A percentile compares a stretch with the other conserved stretches of the same genome.
phyloP scores from a whole-genome alignment of 2,329 filamentous ascomycete genomes.

The Eutypella sp. region DNA sequence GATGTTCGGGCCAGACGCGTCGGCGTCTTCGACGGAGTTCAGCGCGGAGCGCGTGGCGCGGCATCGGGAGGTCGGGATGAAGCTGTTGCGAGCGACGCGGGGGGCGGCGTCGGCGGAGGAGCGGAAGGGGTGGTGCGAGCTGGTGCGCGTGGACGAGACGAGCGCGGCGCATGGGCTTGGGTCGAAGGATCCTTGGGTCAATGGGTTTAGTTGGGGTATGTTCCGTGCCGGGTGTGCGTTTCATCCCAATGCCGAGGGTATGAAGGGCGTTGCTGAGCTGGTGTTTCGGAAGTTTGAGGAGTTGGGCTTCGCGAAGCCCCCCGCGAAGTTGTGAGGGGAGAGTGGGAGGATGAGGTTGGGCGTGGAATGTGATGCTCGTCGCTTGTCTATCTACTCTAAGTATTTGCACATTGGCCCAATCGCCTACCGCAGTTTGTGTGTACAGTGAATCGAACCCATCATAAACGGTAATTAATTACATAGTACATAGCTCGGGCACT shows the following conservation, averaged over 20 bases:
- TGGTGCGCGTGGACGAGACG: constrained; percentile 17
- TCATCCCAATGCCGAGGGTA: constrained; percentile 25
- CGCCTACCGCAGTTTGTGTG: too few relatives aligned
- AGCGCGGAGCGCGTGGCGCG: constrained; percentile 18
- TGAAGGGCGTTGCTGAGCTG: constrained; percentile 23
- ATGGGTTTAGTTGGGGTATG: constrained; percentile 22
- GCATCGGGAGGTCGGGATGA: constrained; percentile 16
- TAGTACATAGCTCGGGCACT: too few relatives aligned
- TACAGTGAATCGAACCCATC: too few relatives aligned
- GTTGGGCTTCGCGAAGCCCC: constrained; percentile 15
- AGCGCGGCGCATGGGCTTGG: constrained; percentile 25
- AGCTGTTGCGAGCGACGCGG: constrained; percentile 20
- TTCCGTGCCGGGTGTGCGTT: constrained; percentile 20
- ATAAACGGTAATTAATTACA: too few relatives aligned
- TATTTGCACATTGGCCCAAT: too few relatives aligned
- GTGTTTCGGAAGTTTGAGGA: constrained; percentile 19
- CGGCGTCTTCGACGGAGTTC: constrained; percentile 19
- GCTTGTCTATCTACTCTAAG: too few relatives aligned
- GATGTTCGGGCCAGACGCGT: constrained; percentile 25
- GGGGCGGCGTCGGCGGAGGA: constrained; percentile 15
- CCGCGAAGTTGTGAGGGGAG: too few relatives aligned
- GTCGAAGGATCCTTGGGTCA: constrained; percentile 24
- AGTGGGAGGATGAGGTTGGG: not conserved
- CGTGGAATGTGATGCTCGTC: too few relatives aligned
- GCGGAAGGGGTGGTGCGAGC: constrained; percentile 22